phyloP scores from a whole-genome alignment of 2,329 filamentous ascomycete species.

The Arachnomyces sp. region DNA sequence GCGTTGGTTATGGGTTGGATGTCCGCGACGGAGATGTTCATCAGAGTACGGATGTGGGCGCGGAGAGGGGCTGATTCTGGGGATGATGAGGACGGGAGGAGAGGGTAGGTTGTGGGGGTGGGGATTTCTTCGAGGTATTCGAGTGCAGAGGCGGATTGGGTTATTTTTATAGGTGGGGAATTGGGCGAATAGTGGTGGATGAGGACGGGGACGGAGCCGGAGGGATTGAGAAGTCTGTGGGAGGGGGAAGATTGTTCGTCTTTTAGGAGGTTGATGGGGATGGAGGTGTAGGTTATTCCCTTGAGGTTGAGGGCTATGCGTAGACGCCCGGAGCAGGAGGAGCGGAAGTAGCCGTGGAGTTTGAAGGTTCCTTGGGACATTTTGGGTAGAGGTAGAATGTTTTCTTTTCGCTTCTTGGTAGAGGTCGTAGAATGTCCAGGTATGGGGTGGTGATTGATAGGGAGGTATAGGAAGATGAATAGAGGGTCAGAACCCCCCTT shows the following conservation, averaged over 20 bases:
- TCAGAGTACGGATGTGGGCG: conserved; percentile 48
- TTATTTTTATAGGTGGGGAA: conserved; percentile 24
- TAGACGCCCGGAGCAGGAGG: conserved; percentile 55
- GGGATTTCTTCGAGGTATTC: conserved; percentile 55
- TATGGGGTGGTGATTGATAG: no score
- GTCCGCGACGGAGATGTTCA: conserved; percentile 49
- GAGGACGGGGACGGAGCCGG: conserved; percentile 49
- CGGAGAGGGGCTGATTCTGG: conserved; percentile 25
- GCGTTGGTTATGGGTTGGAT: conserved; percentile 56
- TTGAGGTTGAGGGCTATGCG: conserved; percentile 55
- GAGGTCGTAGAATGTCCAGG: no score
- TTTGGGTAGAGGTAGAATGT: conserved; percentile 7
- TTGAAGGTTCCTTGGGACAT: conserved; percentile 12
- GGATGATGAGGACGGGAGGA: conserved; percentile 42
- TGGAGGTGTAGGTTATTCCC: conserved; percentile 40
- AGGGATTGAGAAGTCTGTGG: conserved; percentile 48
- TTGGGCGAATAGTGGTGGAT: conserved; percentile 19
- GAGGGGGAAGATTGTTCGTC: conserved; percentile 42
- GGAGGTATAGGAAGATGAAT: no score
- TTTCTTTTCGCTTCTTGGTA: neutral
- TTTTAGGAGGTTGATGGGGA: conserved; percentile 49
- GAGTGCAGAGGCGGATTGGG: conserved; percentile 53
- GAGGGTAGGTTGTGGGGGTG: conserved; percentile 25
- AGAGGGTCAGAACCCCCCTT: no score
- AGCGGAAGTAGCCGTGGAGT: conserved; percentile 56